Evolutionary conservation across 345 rosid genomes (phyloP).

Genomic region (Eutrema heterophyllum): DNA sequence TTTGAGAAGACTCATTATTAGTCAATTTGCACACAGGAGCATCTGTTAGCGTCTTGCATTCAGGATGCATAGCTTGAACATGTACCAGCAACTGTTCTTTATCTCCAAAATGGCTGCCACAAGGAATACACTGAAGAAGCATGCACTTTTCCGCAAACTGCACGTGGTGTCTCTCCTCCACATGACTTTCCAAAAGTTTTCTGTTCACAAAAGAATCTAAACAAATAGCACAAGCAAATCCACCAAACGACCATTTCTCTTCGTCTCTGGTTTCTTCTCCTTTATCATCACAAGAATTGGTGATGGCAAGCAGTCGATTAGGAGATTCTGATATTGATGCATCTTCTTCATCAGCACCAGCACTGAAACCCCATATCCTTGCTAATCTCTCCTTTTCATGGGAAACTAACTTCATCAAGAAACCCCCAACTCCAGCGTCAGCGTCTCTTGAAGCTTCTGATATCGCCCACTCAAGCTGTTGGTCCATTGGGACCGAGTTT

Average conservation of each 20-base stretch:
- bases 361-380: conserved; percentile 67
- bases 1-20: conserved; percentile 30
- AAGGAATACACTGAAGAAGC: conserved; percentile 95
- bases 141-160: conserved; percentile 92
- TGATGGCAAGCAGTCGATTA: conserved; percentile 38
- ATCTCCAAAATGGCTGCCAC: conserved; percentile 90
- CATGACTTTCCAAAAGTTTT: conserved; percentile 73
- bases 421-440: conserved; percentile 47
- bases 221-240: conserved; percentile 95
- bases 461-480: conserved; percentile 93
- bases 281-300: conserved; percentile 31
- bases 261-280: conserved; percentile 50
- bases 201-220: conserved; percentile 82
- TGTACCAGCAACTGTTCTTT: conserved; percentile 71
- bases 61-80: conserved; percentile 69
- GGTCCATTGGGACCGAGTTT: conserved; percentile 89
- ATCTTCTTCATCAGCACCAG: conserved; percentile 30
- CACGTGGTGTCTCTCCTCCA: conserved; percentile 90
- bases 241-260: conserved; percentile 76
- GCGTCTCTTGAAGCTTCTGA: conserved; percentile 75
- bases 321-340: conserved; percentile 39
- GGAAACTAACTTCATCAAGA: conserved; percentile 67
- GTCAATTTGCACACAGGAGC: conserved; percentile 31
- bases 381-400: conserved; percentile 70
- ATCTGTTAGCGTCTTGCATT: conserved; percentile 44